Evolutionary conservation across 1,284 basidiomycete species (phyloP).

Genomic region (Apiotrichum gracile): DNA sequence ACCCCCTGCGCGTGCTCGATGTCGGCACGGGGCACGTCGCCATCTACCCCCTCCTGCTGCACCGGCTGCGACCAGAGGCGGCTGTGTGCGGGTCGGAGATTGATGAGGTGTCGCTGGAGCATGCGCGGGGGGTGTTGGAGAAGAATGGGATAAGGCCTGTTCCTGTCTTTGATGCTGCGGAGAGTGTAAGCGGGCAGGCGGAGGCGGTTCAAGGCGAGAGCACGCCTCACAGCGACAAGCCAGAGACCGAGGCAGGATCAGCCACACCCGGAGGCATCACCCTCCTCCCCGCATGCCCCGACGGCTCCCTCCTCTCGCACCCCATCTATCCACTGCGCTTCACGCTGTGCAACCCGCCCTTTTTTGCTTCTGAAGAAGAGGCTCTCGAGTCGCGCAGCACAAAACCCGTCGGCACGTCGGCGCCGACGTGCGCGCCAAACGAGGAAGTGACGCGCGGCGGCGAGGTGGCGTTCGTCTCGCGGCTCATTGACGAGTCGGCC

Average conservation of each 20-base stretch:
- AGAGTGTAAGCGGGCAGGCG: no score
- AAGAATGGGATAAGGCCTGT: constrained; percentile 51
- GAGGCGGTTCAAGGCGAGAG: no score
- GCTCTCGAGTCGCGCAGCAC: constrained; percentile 55
- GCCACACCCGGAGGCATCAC: background rate
- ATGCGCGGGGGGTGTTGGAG: constrained; percentile 56
- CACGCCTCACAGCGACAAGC: background rate
- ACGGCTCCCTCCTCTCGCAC: background rate
- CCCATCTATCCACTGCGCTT: constrained; percentile 46
- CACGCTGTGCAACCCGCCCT: constrained; percentile 93
- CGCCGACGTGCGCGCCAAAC: constrained; percentile 71
- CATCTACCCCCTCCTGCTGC: constrained; percentile 78
- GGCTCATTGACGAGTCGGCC: constrained; percentile 72
- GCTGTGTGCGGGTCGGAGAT: constrained; percentile 64
- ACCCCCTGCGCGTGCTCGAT: constrained; percentile 47
- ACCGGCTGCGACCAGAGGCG: constrained; percentile 56
- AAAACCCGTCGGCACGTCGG: constrained; percentile 61
- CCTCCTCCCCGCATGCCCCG: background rate
- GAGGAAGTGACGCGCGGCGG: constrained; percentile 87
- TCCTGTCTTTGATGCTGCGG: background rate
- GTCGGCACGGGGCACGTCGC: constrained; percentile 81
- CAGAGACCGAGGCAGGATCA: background rate
- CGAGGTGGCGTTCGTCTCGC: constrained; percentile 68
- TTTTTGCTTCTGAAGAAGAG: constrained; percentile 70
- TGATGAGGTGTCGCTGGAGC: constrained; percentile 56